phyloP scores from a whole-genome alignment of 2,329 filamentous ascomycete species.

The Hypoxylon sp. region DNA sequence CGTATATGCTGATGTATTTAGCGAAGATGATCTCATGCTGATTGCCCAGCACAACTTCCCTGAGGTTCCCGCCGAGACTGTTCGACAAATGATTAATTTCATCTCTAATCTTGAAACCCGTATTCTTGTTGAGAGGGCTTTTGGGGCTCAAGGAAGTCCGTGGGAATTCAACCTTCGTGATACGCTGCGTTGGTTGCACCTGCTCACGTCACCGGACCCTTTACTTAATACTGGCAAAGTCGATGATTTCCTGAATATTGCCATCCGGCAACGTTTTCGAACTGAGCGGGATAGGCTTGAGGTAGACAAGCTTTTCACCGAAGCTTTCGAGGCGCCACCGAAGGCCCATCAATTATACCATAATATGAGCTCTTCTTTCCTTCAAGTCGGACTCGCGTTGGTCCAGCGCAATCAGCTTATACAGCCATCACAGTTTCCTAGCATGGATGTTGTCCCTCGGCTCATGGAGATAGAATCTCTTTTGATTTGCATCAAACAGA shows the following conservation, averaged over 20 bases:
- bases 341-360: slow-evolving; percentile 77
- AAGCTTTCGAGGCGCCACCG: slow-evolving; percentile 71
- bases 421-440: slow-evolving; percentile 67
- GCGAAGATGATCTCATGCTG: slow-evolving; percentile 80
- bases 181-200: slow-evolving; percentile 86
- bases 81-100: slow-evolving; percentile 80
- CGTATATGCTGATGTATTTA: slow-evolving; percentile 94
- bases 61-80: slow-evolving; percentile 68
- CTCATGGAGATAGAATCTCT: slow-evolving; percentile 86
- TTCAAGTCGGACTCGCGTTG: slow-evolving; percentile 85
- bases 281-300: slow-evolving; percentile 75
- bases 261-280: slow-evolving; percentile 91
- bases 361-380: slow-evolving; percentile 73
- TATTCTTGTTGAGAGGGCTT: slow-evolving; percentile 71
- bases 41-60: slow-evolving; percentile 88
- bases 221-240: slow-evolving; percentile 72
- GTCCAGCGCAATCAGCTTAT: slow-evolving; percentile 71
- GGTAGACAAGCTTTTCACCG: slow-evolving; percentile 75
- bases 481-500: slow-evolving; percentile 87
- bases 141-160: slow-evolving; percentile 78
- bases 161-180: slow-evolving; percentile 98
- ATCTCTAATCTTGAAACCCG: slow-evolving; percentile 84
- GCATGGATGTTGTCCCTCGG: slow-evolving; percentile 66
- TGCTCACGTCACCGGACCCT: slow-evolving; percentile 73
- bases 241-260: slow-evolving; percentile 82